A percentile compares a stretch with the other conserved stretches of the same genome.
phyloP scores from a whole-genome alignment of 2,329 filamentous ascomycete genomes.

The Fusarium guadeloupense region DNA sequence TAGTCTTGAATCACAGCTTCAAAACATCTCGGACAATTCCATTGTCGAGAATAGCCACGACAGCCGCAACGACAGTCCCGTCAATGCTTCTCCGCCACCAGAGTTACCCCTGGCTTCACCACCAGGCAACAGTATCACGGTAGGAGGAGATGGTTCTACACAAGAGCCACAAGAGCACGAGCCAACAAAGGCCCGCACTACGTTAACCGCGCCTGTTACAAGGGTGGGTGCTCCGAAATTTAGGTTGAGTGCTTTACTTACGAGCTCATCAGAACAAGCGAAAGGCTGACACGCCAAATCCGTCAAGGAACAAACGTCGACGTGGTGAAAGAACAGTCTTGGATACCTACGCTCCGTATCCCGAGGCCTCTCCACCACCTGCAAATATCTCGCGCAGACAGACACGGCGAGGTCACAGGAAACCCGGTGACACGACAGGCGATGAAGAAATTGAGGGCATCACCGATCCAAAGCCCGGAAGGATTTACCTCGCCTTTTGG shows the following conservation, averaged over 20 bases:
- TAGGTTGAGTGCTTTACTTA: neutral
- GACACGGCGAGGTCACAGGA: neutral
- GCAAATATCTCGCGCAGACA: neutral
- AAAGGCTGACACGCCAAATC: neutral
- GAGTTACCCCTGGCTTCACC: neutral
- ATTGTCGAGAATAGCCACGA: neutral
- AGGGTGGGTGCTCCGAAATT: neutral
- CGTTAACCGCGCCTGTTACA: neutral
- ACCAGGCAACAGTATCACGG: neutral
- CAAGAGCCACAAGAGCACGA: too few relatives aligned
- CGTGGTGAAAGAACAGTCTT: neutral
- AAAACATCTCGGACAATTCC: neutral
- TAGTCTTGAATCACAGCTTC: neutral
- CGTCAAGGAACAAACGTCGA: neutral
- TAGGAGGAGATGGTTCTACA: neutral
- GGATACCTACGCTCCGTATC: neutral
- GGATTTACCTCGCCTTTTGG: neutral
- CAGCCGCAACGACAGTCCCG: neutral
- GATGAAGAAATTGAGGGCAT: conserved; percentile 1
- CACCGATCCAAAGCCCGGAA: neutral
- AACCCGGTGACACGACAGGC: neutral
- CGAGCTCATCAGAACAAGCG: neutral
- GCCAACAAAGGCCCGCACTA: neutral
- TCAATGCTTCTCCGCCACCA: neutral
- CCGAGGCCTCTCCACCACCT: neutral